Evolutionary conservation across 2,329 filamentous ascomycete genomes (phyloP).

Genomic region (Blastomyces parvus): DNA sequence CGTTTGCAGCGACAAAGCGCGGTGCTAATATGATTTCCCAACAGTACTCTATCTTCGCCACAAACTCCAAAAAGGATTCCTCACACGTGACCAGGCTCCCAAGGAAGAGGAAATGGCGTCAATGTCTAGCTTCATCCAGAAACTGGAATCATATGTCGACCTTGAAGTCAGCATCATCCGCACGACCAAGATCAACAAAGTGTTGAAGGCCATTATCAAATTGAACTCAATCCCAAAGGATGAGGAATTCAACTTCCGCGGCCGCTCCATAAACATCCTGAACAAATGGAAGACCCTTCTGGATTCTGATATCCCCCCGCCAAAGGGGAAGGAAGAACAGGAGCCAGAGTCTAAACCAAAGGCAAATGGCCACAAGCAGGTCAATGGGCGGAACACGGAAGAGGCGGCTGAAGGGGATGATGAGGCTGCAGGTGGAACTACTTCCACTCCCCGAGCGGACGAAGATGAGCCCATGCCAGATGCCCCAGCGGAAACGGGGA

Average conservation of each 20-base stretch:
- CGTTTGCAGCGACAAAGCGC: not conserved
- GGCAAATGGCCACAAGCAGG: conserved; percentile 33
- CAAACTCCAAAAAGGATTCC: conserved; percentile 86
- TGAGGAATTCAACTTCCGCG: conserved; percentile 80
- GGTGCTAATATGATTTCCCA: not conserved
- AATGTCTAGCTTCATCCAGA: conserved; percentile 44
- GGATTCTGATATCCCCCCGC: conserved; percentile 45
- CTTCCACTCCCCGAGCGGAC: conserved; percentile 4
- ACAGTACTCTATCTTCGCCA: conserved; percentile 85
- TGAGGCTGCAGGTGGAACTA: conserved; percentile 20
- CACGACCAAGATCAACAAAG: conserved; percentile 95
- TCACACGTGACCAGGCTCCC: conserved; percentile 74
- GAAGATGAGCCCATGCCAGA: conserved; percentile 15
- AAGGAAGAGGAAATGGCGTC: conserved; percentile 56
- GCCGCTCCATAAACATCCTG: conserved; percentile 68
- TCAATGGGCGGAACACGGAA: conserved; percentile 27
- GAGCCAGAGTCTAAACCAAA: conserved; percentile 39
- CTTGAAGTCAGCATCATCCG: conserved; percentile 85
- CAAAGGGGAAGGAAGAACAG: conserved; percentile 21
- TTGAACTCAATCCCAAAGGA: conserved; percentile 76
- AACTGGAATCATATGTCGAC: conserved; percentile 70
- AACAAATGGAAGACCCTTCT: conserved; percentile 82
- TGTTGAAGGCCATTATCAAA: conserved; percentile 89
- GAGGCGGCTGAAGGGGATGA: conserved; percentile 24
- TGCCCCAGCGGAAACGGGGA: conserved; percentile 5